These are phyloP conservation scores for Mortierella sp. DNA, from an alignment of 371 early-diverging fungal species.

Conservation along the genomic window DNA sequence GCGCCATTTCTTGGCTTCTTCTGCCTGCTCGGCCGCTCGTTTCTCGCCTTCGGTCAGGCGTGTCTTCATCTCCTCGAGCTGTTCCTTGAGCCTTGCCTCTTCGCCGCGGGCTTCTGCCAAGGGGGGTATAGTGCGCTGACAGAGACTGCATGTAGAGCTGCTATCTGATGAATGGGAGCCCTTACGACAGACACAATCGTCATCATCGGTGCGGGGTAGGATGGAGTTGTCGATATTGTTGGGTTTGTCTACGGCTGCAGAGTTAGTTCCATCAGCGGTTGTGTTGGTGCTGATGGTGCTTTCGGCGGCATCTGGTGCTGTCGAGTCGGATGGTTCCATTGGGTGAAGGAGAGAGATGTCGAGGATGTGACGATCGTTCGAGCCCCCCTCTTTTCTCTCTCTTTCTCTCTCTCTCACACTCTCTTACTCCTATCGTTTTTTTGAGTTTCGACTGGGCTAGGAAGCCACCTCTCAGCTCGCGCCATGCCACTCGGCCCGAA, in stretches of 20 bases:
- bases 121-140: conserved; percentile 64
- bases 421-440: too few species aligned
- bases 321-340: not conserved
- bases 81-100: conserved; percentile 56
- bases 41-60: conserved; percentile 59
- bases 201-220: conserved; percentile 4
- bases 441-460: too few species aligned
- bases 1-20: conserved; percentile 56
- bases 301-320: not conserved
- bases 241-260: conserved; percentile 3
- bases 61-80: conserved; percentile 56
- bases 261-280: not conserved
- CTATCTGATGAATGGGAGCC: conserved; percentile 6
- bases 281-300: not conserved
- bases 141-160: conserved; percentile 64
- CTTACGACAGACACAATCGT: conserved; percentile 37
- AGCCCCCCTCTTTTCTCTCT: too few species aligned
- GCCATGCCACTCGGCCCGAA: too few species aligned
- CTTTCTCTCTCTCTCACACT: too few species aligned
- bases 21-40: conserved; percentile 56
- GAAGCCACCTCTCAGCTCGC: too few species aligned
- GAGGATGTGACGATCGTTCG: not conserved
- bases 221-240: conserved; percentile 10
- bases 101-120: conserved; percentile 62
- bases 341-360: not conserved